Percentiles rank a stretch among this genome's conserved stretches.
phyloP scores from a whole-genome alignment of 2,329 filamentous ascomycete genomes.

The Lachnellula hyalina region DNA sequence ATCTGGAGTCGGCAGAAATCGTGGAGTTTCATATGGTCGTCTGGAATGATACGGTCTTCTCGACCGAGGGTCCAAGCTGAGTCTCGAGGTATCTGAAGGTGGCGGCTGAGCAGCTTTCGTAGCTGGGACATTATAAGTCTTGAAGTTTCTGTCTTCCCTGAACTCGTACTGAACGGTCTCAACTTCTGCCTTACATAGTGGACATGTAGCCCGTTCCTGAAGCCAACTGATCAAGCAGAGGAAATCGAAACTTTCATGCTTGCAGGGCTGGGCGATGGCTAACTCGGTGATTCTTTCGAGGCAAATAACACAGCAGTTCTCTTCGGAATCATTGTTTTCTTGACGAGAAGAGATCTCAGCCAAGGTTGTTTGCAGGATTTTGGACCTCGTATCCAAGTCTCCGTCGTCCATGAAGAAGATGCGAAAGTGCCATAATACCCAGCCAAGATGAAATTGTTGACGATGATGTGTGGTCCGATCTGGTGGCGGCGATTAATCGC shows the following conservation, averaged over 20 bases:
- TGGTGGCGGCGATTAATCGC: neutral
- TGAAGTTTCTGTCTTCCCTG: constrained; percentile 44
- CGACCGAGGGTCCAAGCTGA: constrained; percentile 10
- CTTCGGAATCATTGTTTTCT: constrained; percentile 29
- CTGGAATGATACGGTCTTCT: constrained; percentile 15
- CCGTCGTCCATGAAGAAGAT: constrained; percentile 30
- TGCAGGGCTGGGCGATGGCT: constrained; percentile 69
- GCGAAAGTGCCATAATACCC: neutral
- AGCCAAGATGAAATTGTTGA: neutral
- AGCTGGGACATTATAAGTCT: constrained; percentile 51
- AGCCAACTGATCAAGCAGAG: constrained; percentile 80
- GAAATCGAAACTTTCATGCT: constrained; percentile 79
- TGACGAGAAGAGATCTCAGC: constrained; percentile 33
- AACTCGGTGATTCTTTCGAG: constrained; percentile 69
- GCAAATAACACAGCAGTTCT: constrained; percentile 76
- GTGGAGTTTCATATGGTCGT: constrained; percentile 10
- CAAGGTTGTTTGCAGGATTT: constrained; percentile 40
- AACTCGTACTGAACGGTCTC: constrained; percentile 61
- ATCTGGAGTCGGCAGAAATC: constrained; percentile 16
- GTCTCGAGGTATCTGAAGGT: constrained; percentile 4
- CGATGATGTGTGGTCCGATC: neutral
- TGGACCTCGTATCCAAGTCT: constrained; percentile 36
- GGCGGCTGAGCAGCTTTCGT: constrained; percentile 6
- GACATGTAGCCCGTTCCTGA: constrained; percentile 65
- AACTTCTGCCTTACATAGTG: constrained; percentile 64